phyloP scores from a whole-genome alignment of 768 basidiomycete species.

The Calocera cornea region DNA sequence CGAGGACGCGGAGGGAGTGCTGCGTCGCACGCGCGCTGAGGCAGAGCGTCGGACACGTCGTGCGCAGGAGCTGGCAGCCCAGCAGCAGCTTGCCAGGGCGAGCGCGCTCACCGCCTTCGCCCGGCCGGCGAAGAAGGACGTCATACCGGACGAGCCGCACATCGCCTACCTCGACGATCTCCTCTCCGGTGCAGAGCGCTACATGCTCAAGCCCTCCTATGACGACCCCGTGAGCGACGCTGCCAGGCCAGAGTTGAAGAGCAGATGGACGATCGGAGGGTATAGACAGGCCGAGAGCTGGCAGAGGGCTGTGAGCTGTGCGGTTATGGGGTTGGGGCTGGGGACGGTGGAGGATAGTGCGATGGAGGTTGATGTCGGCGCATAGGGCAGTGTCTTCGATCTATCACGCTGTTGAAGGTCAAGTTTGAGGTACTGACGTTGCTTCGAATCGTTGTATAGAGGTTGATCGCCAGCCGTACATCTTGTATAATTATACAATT shows the following conservation, averaged over 20 bases:
- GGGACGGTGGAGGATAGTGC: background rate
- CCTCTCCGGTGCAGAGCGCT: slow-evolving; percentile 63
- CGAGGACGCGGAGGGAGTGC: slow-evolving; percentile 7
- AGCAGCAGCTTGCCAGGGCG: background rate
- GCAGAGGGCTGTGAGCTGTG: slow-evolving; percentile 63
- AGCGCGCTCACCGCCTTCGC: slow-evolving; percentile 46
- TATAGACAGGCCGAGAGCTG: slow-evolving; percentile 50
- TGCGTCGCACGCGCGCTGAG: background rate
- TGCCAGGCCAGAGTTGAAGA: slow-evolving; percentile 46
- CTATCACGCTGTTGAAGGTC: too few species aligned
- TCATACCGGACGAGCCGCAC: slow-evolving; percentile 68
- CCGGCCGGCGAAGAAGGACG: slow-evolving; percentile 42
- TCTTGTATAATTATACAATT: too few species aligned
- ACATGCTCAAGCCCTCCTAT: slow-evolving; percentile 43
- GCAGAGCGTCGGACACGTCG: background rate
- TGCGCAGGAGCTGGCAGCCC: background rate
- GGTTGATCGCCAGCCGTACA: too few species aligned
- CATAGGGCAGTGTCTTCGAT: background rate
- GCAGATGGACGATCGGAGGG: slow-evolving; percentile 32
- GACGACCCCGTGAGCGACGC: slow-evolving; percentile 63
- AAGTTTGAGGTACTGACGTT: too few species aligned
- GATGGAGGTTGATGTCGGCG: slow-evolving; percentile 6
- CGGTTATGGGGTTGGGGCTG: slow-evolving; percentile 47
- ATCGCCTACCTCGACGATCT: slow-evolving; percentile 63
- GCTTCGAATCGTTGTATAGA: too few species aligned